phyloP scores from a whole-genome alignment of 179 eudicot species.

The Camellia oleifera region DNA sequence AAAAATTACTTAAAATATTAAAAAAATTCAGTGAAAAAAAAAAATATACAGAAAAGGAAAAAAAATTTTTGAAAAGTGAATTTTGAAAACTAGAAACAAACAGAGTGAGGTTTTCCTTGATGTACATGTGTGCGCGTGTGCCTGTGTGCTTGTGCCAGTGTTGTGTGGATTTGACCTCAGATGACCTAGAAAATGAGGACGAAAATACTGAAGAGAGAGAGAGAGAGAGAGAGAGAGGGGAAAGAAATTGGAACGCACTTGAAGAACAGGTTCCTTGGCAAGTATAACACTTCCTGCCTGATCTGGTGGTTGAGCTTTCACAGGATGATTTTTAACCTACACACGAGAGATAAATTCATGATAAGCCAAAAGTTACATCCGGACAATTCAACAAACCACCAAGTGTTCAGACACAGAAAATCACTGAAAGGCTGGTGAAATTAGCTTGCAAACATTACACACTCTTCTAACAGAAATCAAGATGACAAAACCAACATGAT shows the following conservation, averaged over 20 bases:
- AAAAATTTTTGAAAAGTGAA: too few relatives aligned
- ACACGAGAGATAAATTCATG: neutral
- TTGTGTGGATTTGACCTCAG: neutral
- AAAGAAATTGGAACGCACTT: constrained; percentile 37
- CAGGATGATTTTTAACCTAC: constrained; percentile 84
- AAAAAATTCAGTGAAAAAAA: too few relatives aligned
- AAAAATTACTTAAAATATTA: too few relatives aligned
- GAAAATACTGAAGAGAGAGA: neutral
- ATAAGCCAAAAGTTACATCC: neutral
- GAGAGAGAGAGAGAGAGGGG: neutral
- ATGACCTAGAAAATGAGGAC: neutral
- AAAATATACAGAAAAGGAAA: too few relatives aligned
- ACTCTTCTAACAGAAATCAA: neutral
- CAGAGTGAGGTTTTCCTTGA: neutral
- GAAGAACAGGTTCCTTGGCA: constrained; percentile 86
- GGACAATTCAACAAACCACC: neutral
- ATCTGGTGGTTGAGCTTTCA: constrained; percentile 80
- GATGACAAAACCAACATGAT: neutral
- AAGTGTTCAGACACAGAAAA: constrained; percentile 3
- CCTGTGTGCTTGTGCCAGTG: neutral
- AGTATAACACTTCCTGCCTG: constrained; percentile 83
- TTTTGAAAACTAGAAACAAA: too few relatives aligned
- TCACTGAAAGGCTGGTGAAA: neutral
- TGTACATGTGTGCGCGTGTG: neutral
- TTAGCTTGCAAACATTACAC: neutral